Evolutionary conservation across 176 grass and related monocot species (phyloP), one percentile per base, ranked within the genome.

Genomic region (Eleusine coracana): DNA sequence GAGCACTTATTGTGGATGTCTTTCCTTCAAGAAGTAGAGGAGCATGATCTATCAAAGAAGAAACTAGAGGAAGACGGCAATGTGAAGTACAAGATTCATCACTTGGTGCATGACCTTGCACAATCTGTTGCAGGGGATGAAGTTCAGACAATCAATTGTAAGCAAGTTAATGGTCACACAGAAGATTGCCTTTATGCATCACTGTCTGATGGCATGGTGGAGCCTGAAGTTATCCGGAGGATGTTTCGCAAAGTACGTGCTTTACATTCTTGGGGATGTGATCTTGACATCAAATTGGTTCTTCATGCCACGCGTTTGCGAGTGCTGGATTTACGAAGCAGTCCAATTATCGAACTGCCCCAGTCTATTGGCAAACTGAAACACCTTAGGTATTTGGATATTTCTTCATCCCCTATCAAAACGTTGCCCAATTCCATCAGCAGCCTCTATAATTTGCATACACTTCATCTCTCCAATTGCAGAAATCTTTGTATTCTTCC

Each of bases 101-200:
- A 90, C 7, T 83, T 95, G 63, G 85, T 95, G 46, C 82, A 92
- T 81, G 90, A 90, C 41, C 86, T 92, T 74, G 93, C 93, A 52
- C 87, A 74, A n/a, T 75, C 50, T 82, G 58, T 95, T 81, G 85
- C 85, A 36, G 79, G 71, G 4, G 88, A 90, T 68, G 93, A 95
- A 88, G 71, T 90, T 36, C 75, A n/a, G 49, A 61, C 39, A 14
- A 64, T 90, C 13, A 55, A 48, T 20, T 36, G 14, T 73, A 82
- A 84, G 14, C 41, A 67, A 61, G 64, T 28, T 60, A 80, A 69
- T 70, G 73, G 9, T 41, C 14, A 17, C 4, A 11, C 60, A 40
- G 77, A 84, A 46, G 72, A 63, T 13, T 84, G 84, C 42, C 87
- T 17, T 14, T 91, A 87, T 83, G 81, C 69, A 63, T 92, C 81